Evolutionary conservation across 805 yeast species (phyloP), one percentile per base, ranked within the genome.

Genomic region (Wickerhamiella azymoides): DNA sequence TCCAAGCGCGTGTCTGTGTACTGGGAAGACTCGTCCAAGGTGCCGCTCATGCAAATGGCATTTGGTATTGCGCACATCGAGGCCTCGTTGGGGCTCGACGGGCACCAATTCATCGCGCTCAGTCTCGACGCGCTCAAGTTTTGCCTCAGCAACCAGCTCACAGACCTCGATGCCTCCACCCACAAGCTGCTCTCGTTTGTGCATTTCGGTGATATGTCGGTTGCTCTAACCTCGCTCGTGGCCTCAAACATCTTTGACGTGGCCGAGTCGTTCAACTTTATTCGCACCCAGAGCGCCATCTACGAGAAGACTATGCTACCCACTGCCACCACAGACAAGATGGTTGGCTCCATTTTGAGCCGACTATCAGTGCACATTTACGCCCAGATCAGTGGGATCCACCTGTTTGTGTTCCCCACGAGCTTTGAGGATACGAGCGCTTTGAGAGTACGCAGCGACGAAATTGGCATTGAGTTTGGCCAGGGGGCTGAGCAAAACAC

Each of bases 201-300:
- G 7, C 19, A 24, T 4, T 10, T 36, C 2, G 36, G 25, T 5
- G 43, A 37, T 2, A 67, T 79, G 13, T 75, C 74, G 47, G 56
- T 84, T 2, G 84, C 74, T 55, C 66, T 81, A 49, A 88, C 97
- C 0, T 85, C 94, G 0, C 69, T 92, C 56, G 80, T 94, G 0
- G 92, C 92, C 0, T 79, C 95, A 0, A 85, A 82, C 55, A 66
- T 84, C 26, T 69, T 80, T 51, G 96, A 88, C 60, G 79, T 92
- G 39, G 73, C 75, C 55, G 77, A 78, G 13, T 40, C 54, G 35
- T 47, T 54, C 43, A 48, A 51, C 43, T 54, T 54, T 5, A 43
- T 54, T 17, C 51, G 49, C 30, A 40, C 48, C 7, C 57, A 52
- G 36, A 44, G 36, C 6, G 36, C 37, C 24, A 37, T 43, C 28